Conservation (phyloP, 768 basidiomycete species). For the Boletus vinaceobasis region DNA sequence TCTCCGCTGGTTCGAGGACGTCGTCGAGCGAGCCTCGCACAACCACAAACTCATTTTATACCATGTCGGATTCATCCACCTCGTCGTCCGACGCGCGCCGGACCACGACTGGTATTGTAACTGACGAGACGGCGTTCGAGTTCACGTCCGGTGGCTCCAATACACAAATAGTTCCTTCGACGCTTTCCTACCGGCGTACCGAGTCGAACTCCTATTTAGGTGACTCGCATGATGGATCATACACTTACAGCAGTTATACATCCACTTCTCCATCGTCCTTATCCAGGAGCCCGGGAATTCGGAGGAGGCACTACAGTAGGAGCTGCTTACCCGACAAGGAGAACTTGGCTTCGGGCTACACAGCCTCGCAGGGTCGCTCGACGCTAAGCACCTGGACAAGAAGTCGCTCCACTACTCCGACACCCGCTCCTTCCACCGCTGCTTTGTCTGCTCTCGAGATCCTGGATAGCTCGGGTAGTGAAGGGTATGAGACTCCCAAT, state of each 20-base stretch:
- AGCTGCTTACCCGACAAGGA: slow-evolving; percentile 53
- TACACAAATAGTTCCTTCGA: slow-evolving; percentile 48
- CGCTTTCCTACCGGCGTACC: slow-evolving; percentile 49
- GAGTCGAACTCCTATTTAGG: slow-evolving; percentile 55
- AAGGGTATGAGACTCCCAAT: slow-evolving; percentile 45
- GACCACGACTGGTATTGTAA: slow-evolving; percentile 33
- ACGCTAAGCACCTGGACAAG: slow-evolving; percentile 33
- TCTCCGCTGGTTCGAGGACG: slow-evolving; percentile 39
- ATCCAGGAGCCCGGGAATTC: slow-evolving; percentile 55
- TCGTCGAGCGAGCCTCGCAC: slow-evolving; percentile 29
- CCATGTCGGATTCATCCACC: slow-evolving; percentile 31
- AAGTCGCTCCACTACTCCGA: slow-evolving; percentile 31
- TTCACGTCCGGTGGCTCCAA: slow-evolving; percentile 37
- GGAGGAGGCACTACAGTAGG: slow-evolving; percentile 46
- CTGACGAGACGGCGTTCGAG: slow-evolving; percentile 39
- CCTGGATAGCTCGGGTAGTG: slow-evolving; percentile 41
- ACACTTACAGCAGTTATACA: slow-evolving; percentile 30
- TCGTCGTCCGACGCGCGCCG: slow-evolving; percentile 27
- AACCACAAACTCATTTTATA: slow-evolving; percentile 32
- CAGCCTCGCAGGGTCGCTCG: slow-evolving; percentile 34
- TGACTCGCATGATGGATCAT: slow-evolving; percentile 47
- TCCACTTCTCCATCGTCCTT: slow-evolving; percentile 52
- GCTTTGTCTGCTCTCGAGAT: slow-evolving; percentile 30
- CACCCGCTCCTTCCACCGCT: slow-evolving; percentile 30
- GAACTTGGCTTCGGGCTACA: slow-evolving; percentile 39